phyloP scores from a whole-genome alignment of 108 stramenopile species.

The Skeletonema marinoi region DNA sequence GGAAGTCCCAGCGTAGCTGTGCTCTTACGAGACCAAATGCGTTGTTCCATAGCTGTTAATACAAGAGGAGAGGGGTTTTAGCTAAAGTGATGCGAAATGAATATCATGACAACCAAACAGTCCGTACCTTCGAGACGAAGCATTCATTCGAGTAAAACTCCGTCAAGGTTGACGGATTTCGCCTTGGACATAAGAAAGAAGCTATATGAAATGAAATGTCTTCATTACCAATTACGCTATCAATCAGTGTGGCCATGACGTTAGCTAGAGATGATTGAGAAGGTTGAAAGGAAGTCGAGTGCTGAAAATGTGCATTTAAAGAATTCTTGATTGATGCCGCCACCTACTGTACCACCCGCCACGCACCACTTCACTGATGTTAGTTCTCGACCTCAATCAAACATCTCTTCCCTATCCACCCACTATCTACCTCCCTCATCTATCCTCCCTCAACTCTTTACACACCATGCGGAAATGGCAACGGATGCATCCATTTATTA shows the following conservation, averaged over 20 bases:
- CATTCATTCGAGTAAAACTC: background rate
- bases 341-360: background rate
- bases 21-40: background rate
- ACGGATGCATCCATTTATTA: conserved; percentile 54
- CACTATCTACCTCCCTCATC: too few species aligned
- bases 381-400: too few species aligned
- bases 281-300: too few species aligned
- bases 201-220: conserved; percentile 1
- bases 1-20: conserved; percentile 5
- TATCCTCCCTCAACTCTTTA: background rate
- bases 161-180: background rate
- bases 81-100: too few species aligned
- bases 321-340: background rate
- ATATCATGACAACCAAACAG: too few species aligned
- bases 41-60: conserved; percentile 1
- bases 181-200: background rate
- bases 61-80: too few species aligned
- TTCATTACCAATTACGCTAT: background rate
- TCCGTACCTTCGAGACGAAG: background rate
- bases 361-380: background rate
- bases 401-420: too few species aligned
- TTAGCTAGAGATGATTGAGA: too few species aligned
- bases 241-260: background rate
- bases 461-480: conserved; percentile 43
- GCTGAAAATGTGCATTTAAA: background rate